A percentile compares a stretch with the other conserved stretches of the same genome.
Conservation (phyloP, 192 early-diverging fungal genomes). For the Backusella tuberculispora region DNA sequence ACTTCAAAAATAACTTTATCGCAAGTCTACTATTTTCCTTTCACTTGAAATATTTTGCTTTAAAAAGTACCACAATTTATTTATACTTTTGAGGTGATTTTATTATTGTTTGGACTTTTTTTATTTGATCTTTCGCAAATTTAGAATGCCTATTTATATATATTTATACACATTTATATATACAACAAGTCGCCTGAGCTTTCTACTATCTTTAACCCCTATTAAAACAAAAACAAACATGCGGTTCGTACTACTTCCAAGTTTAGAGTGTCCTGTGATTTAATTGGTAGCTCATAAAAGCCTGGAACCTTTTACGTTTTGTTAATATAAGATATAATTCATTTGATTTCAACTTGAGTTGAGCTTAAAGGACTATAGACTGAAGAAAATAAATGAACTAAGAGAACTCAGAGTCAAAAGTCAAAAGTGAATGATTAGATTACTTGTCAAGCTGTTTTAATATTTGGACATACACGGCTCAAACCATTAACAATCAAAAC, state of each 20-base stretch:
- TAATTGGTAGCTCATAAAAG: background rate
- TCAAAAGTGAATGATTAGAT: background rate
- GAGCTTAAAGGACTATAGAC: background rate
- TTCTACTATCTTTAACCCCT: background rate
- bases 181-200: background rate
- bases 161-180: background rate
- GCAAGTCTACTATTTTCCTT: no score
- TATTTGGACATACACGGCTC: no score
- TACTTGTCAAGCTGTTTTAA: background rate
- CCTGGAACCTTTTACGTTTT: background rate
- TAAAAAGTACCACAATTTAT: no score
- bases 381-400: background rate
- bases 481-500: background rate
- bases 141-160: background rate
- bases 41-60: no score
- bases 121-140: background rate
- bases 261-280: background rate
- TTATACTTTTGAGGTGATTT: no score
- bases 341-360: background rate
- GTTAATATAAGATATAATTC: background rate
- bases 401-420: background rate
- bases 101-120: no score
- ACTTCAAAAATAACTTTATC: no score
- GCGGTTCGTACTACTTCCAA: background rate
- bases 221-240: background rate